A percentile compares a stretch with the other conserved stretches of the same genome.
Conservation (phyloP, 2,329 filamentous ascomycete genomes). For the Exophiala aquamarina region DNA sequence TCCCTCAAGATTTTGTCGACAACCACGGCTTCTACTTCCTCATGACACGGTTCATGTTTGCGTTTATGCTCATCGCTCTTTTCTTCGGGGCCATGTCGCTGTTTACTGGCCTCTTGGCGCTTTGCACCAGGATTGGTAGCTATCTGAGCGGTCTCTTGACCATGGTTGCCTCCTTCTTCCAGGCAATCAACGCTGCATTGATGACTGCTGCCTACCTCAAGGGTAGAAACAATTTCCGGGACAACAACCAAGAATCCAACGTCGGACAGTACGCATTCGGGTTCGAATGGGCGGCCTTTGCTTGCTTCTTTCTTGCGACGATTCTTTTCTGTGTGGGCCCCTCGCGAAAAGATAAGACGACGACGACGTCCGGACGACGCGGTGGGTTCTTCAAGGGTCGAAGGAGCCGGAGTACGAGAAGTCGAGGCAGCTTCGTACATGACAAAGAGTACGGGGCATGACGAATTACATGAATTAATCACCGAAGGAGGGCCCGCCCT, state of each 20-base stretch:
- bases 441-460: slow-evolving; percentile 29
- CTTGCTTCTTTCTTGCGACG: slow-evolving; percentile 55
- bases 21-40: slow-evolving; percentile 73
- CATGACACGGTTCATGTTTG: slow-evolving; percentile 89
- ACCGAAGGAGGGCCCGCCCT: no score
- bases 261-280: slow-evolving; percentile 60
- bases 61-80: slow-evolving; percentile 81
- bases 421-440: slow-evolving; percentile 32
- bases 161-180: slow-evolving; percentile 58
- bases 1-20: slow-evolving; percentile 56
- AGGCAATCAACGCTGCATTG: slow-evolving; percentile 55
- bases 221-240: slow-evolving; percentile 57
- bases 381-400: slow-evolving; percentile 22
- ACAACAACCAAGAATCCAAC: slow-evolving; percentile 47
- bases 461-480: not conserved
- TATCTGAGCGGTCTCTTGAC: slow-evolving; percentile 54
- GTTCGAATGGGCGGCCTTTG: slow-evolving; percentile 62
- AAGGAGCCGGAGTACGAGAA: slow-evolving; percentile 27
- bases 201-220: slow-evolving; percentile 64
- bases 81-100: slow-evolving; percentile 63
- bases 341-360: slow-evolving; percentile 9
- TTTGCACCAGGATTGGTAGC: slow-evolving; percentile 54
- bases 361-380: slow-evolving; percentile 1
- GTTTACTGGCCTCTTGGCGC: slow-evolving; percentile 45
- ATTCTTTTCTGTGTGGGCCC: slow-evolving; percentile 56